A percentile compares a stretch with the other conserved stretches of the same genome.
phyloP scores from a whole-genome alignment of 1,284 basidiomycete genomes.

The Ustilago hordei region DNA sequence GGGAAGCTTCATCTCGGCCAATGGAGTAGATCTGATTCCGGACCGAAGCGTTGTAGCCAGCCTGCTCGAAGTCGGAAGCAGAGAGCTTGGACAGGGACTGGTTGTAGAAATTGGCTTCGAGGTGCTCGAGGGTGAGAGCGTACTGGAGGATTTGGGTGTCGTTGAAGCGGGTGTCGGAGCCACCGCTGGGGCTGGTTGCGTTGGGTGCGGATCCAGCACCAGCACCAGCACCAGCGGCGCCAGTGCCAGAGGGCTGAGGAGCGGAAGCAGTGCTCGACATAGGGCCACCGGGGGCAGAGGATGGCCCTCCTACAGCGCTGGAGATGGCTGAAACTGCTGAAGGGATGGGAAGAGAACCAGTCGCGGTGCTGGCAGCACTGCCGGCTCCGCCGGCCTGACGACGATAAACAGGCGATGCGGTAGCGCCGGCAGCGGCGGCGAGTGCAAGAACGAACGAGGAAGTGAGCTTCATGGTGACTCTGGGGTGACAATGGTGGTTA shows the following conservation, averaged over 20 bases:
- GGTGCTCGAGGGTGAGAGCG: conserved; percentile 61
- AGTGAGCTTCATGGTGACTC: conserved; percentile 40
- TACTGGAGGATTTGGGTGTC: conserved; percentile 57
- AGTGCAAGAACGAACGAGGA: conserved; percentile 37
- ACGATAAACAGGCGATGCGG: conserved; percentile 26
- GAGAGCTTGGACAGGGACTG: conserved; percentile 47
- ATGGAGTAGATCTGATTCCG: conserved; percentile 55
- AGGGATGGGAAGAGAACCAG: conserved; percentile 9
- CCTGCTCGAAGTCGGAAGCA: conserved; percentile 28
- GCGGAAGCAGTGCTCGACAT: conserved; percentile 1
- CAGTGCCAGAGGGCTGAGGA: not conserved
- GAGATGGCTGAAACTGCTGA: not conserved
- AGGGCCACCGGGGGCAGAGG: not conserved
- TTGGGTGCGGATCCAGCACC: conserved; percentile 4
- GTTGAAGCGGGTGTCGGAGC: conserved; percentile 24
- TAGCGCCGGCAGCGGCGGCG: conserved; percentile 30
- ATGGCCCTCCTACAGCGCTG: not conserved
- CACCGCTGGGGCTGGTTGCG: conserved; percentile 4
- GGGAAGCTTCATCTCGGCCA: conserved; percentile 44
- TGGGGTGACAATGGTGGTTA: not conserved
- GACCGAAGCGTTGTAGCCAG: conserved; percentile 46
- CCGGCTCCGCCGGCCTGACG: conserved; percentile 15
- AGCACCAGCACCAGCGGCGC: conserved; percentile 3
- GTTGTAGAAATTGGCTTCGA: conserved; percentile 58
- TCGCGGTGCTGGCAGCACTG: not conserved